Conservation (phyloP, 2,329 filamentous ascomycete genomes). For the Emergomyces orientalis region DNA sequence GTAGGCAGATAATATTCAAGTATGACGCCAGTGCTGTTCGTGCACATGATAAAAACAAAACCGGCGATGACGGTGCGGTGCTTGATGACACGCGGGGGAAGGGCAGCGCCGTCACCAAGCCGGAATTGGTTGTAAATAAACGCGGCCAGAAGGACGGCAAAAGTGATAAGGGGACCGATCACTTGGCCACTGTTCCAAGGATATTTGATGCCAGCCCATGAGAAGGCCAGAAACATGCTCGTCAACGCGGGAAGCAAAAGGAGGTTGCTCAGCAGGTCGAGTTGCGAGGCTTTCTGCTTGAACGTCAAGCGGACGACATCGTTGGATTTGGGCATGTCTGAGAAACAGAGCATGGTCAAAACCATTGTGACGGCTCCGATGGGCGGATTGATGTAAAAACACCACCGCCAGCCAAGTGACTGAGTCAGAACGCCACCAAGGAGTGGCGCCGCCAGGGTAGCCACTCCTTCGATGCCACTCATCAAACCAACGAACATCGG, state of each 20-base stretch:
- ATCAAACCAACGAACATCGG: neutral
- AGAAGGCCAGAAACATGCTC: neutral
- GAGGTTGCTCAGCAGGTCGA: neutral
- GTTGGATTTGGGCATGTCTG: neutral
- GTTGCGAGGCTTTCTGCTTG: neutral
- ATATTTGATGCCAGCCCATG: neutral
- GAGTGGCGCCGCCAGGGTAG: conserved; percentile 23
- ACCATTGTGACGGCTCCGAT: neutral
- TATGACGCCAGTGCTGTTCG: conserved; percentile 19
- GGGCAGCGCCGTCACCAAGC: neutral
- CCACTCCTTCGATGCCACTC: conserved; percentile 14
- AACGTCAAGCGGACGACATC: neutral
- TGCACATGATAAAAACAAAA: conserved; percentile 19
- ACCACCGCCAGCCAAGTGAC: conserved; percentile 29
- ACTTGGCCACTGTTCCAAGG: neutral
- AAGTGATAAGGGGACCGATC: neutral
- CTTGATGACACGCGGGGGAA: conserved; percentile 20
- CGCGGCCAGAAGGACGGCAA: neutral
- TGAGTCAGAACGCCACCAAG: conserved; percentile 30
- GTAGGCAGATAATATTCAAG: conserved; percentile 25
- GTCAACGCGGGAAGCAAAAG: neutral
- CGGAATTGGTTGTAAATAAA: neutral
- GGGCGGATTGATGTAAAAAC: conserved; percentile 26
- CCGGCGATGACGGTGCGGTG: conserved; percentile 21
- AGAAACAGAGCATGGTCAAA: neutral